Evolutionary conservation across 805 yeast species (phyloP).

Genomic region (Saccharomycopsis javanensis): DNA sequence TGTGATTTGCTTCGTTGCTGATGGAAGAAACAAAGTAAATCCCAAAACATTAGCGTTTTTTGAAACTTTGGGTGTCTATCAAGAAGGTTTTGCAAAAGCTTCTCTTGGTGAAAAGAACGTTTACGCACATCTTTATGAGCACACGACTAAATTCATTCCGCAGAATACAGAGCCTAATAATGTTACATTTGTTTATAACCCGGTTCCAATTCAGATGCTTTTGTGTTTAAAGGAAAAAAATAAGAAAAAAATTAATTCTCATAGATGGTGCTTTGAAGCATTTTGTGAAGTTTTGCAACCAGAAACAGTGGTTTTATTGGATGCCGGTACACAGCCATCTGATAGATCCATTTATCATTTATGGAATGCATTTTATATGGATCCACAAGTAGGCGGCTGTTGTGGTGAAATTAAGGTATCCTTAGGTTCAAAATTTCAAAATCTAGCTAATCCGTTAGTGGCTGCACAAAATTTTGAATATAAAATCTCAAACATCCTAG

Average conservation of each 20-base stretch:
- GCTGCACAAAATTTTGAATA: constrained; percentile 97
- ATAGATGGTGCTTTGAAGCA: constrained; percentile 94
- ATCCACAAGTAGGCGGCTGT: constrained; percentile 86
- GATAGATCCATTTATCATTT: constrained; percentile 75
- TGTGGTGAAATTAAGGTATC: constrained; percentile 94
- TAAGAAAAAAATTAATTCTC: constrained; percentile 85
- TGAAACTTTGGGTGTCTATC: constrained; percentile 83
- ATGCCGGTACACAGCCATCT: constrained; percentile 91
- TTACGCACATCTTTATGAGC: constrained; percentile 83
- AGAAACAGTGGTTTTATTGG: constrained; percentile 70
- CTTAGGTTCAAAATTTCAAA: constrained; percentile 50
- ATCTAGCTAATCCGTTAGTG: constrained; percentile 72
- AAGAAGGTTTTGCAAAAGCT: constrained; percentile 92
- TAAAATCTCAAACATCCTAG: constrained; percentile 88
- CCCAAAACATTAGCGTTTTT: constrained; percentile 70
- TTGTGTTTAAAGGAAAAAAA: constrained; percentile 88
- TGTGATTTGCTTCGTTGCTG: constrained; percentile 82
- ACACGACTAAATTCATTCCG: constrained; percentile 79
- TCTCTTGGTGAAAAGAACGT: constrained; percentile 76
- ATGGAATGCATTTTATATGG: constrained; percentile 75
- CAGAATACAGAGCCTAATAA: constrained; percentile 28
- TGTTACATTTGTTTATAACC: constrained; percentile 59
- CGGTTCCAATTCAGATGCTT: constrained; percentile 75
- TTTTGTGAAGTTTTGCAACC: constrained; percentile 79
- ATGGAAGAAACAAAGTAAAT: constrained; percentile 80